Conservation (phyloP, 306 rosid species). For the Glycine latifolia region DNA sequence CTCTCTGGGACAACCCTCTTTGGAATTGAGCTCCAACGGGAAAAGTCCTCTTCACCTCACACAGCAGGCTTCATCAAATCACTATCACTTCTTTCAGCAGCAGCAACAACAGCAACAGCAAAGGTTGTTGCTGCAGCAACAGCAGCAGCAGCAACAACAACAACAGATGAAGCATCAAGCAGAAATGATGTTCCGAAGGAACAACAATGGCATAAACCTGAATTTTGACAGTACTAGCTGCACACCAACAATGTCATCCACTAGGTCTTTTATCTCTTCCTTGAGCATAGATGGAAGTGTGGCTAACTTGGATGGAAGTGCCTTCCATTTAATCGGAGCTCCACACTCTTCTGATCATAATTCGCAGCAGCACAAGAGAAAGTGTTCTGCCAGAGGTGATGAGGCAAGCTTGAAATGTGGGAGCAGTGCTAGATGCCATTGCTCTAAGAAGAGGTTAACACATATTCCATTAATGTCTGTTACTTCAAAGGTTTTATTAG, state of each 20-base stretch:
- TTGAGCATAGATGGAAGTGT: constrained; percentile 96
- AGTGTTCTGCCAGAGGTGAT: constrained; percentile 84
- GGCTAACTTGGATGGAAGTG: constrained; percentile 79
- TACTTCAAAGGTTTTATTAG: constrained; percentile 24
- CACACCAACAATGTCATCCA: constrained; percentile 94
- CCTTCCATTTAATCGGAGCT: constrained; percentile 87
- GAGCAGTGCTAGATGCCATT: constrained; percentile 90
- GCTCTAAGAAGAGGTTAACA: constrained; percentile 95
- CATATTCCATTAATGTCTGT: constrained; percentile 32
- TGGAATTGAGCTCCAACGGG: constrained; percentile 75
- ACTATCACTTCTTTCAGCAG: constrained; percentile 72
- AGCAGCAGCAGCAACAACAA: constrained; percentile 72
- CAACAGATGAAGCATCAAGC: constrained; percentile 77
- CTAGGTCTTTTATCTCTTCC: constrained; percentile 92
- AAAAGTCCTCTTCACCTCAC: constrained; percentile 71
- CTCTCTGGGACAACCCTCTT: constrained; percentile 66
- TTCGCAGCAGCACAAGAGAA: constrained; percentile 86
- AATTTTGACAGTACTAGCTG: constrained; percentile 90
- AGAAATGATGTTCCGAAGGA: constrained; percentile 79
- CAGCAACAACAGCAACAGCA: constrained; percentile 81
- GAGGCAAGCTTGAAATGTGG: constrained; percentile 91
- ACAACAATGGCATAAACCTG: constrained; percentile 79
- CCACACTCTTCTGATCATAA: constrained; percentile 83
- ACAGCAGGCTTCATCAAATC: constrained; percentile 62
- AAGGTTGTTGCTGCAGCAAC: constrained; percentile 55